Base-by-base conservation (phyloP, 805 yeast species). In the Peterozyma xylosa region DNA sequence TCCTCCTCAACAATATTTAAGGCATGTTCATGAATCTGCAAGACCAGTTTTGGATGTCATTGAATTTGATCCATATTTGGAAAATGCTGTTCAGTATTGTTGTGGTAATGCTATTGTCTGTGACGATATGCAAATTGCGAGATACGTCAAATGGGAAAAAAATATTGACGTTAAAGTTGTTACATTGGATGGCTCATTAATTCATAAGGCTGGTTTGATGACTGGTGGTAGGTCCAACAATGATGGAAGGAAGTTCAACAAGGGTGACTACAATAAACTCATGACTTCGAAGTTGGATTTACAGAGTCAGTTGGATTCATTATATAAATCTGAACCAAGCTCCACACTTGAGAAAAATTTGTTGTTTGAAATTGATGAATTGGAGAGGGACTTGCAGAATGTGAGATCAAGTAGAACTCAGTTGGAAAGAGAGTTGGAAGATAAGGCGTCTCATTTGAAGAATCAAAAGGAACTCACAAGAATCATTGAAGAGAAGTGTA, bases 201-300 rank as follows among this genome's bases (percentile, higher is more conserved):
- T 93, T 39, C 88, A 87, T 56, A 80, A 78, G 54, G 81, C 91
- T 4, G 96, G 96, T 6, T 69, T 89, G 33, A 87, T 93, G 95
- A 84, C 97, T 9, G 97, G 97, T 59, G 97, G 97, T 51, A 65
- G 70, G 29, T 70, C 78, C 5, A 68, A 69, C n/a, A 68, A 68
- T 35, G 62, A 69, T n/a, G 68, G 71, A 11, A 49, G 65, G 45
- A 71, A 76, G 49, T 87, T 95, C 95, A 88, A 81, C 58, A 87
- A 83, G 54, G 73, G 76, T 37, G 86, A 82, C 52, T 73, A 76
- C 51, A 74, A 71, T 42, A 65, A 70, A 17, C 66, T 89, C 50
- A 71, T 65, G 45, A 68, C 63, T 21, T 54, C 68, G 36, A 79
- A 78, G 42, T 74, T 68, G 18, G 76, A 77, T 38, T 60, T 88